Evolutionary conservation across 1,284 basidiomycete genomes (phyloP).

Genomic region (Schizophyllum commune): DNA sequence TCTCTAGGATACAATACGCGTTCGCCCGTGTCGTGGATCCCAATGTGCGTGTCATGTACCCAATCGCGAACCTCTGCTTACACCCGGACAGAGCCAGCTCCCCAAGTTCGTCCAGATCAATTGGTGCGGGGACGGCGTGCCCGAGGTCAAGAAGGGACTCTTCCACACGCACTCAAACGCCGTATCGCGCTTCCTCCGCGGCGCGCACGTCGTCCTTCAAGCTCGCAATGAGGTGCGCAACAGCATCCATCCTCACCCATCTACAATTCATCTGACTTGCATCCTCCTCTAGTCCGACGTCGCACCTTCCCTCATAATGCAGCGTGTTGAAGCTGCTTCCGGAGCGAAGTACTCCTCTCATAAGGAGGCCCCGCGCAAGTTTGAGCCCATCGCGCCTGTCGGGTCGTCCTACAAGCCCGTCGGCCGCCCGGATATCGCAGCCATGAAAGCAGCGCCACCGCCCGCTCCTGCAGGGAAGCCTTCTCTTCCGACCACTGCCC

Average conservation of each 20-base stretch:
- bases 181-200: constrained; percentile 78
- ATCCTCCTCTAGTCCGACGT: constrained; percentile 61
- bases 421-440: constrained; percentile 61
- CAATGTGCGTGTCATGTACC: constrained; percentile 45
- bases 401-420: constrained; percentile 68
- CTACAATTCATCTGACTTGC: neutral
- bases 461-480: constrained; percentile 21
- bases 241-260: constrained; percentile 13
- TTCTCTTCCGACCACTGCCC: constrained; percentile 22
- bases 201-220: constrained; percentile 85
- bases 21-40: constrained; percentile 86
- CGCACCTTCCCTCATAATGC: constrained; percentile 72
- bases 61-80: neutral
- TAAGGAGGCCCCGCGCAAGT: constrained; percentile 54
- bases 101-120: constrained; percentile 89
- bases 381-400: constrained; percentile 66
- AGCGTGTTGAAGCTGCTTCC: constrained; percentile 82
- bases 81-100: constrained; percentile 57
- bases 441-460: constrained; percentile 24
- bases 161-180: constrained; percentile 85
- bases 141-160: constrained; percentile 85
- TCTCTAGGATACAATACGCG: constrained; percentile 84
- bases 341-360: constrained; percentile 88
- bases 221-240: constrained; percentile 77
- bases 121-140: constrained; percentile 96